Conservation (phyloP, 345 rosid genomes). For the Conringia planisiliqua region DNA sequence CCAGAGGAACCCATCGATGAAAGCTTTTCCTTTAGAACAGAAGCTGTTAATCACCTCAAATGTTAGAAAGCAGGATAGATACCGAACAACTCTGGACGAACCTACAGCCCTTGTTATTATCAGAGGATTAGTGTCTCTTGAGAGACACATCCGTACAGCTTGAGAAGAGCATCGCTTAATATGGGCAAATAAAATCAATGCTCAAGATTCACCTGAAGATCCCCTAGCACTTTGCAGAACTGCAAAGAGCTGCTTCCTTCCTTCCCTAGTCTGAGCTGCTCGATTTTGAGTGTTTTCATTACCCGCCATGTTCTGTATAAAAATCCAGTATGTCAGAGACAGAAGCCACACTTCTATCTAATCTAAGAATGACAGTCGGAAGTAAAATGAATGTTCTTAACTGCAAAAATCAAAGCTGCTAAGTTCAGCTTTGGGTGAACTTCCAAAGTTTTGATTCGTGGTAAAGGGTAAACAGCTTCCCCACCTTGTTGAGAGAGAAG, state of each 20-base stretch:
- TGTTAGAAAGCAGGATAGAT: slow-evolving; percentile 31
- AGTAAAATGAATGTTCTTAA: slow-evolving; percentile 40
- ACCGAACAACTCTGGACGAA: not conserved
- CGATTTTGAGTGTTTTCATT: slow-evolving; percentile 64
- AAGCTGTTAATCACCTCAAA: slow-evolving; percentile 58
- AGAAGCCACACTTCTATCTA: slow-evolving; percentile 17
- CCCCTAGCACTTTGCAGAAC: slow-evolving; percentile 98
- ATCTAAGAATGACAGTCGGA: slow-evolving; percentile 7
- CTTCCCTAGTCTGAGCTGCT: slow-evolving; percentile 86
- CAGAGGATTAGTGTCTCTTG: slow-evolving; percentile 1
- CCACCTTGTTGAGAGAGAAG: slow-evolving; percentile 95
- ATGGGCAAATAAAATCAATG: slow-evolving; percentile 4
- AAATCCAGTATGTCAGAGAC: slow-evolving; percentile 16
- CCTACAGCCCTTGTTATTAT: not conserved
- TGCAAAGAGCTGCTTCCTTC: slow-evolving; percentile 96
- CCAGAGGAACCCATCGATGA: slow-evolving; percentile 92
- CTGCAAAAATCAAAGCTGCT: slow-evolving; percentile 86
- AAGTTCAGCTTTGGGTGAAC: slow-evolving; percentile 90
- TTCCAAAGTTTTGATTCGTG: slow-evolving; percentile 77
- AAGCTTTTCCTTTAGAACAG: slow-evolving; percentile 91
- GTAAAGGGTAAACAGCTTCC: slow-evolving; percentile 93
- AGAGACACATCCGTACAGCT: not conserved
- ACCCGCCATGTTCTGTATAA: slow-evolving; percentile 59
- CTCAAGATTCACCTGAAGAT: slow-evolving; percentile 71
- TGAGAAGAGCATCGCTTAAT: slow-evolving; percentile 5